Evolutionary conservation across 495 filamentous ascomycete species (phyloP).

Genomic region (Platismatia glauca): DNA sequence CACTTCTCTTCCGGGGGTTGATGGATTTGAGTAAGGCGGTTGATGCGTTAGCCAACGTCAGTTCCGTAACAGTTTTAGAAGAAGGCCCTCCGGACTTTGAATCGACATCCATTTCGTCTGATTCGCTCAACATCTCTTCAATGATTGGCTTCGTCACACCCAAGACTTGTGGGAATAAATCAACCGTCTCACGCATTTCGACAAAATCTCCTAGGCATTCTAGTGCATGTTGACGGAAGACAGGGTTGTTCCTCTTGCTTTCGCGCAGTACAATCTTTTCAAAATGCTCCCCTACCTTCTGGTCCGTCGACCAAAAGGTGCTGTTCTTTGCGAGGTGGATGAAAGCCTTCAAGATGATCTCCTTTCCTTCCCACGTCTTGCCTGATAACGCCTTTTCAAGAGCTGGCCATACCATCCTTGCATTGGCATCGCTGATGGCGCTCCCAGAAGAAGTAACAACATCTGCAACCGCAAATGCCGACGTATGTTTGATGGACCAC

Average conservation of each 20-base stretch:
- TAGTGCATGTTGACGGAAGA: conserved; percentile 70
- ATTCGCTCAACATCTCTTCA: conserved; percentile 45
- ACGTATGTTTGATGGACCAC: conserved; percentile 85
- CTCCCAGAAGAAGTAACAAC: conserved; percentile 52
- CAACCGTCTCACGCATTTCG: conserved; percentile 50
- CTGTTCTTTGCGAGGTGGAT: conserved; percentile 60
- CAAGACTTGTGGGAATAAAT: conserved; percentile 60
- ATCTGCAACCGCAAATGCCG: conserved; percentile 69
- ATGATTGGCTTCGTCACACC: conserved; percentile 52
- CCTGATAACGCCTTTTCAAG: conserved; percentile 70
- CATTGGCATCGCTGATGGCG: conserved; percentile 47
- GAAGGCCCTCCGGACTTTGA: conserved; percentile 30
- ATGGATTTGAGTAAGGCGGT: conserved; percentile 40
- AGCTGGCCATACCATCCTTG: conserved; percentile 66
- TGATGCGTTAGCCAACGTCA: conserved; percentile 41
- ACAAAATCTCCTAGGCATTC: conserved; percentile 62
- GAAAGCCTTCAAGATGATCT: conserved; percentile 77
- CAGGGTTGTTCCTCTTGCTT: conserved; percentile 77
- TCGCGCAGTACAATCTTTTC: conserved; percentile 65
- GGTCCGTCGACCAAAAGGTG: conserved; percentile 47
- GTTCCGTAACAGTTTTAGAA: conserved; percentile 29
- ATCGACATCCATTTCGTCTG: conserved; percentile 63
- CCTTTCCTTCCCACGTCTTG: conserved; percentile 92
- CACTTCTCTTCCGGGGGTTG: conserved; percentile 25
- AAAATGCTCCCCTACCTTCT: conserved; percentile 39